A percentile compares a stretch with the other conserved stretches of the same genome.
phyloP scores from a whole-genome alignment of 805 yeast species.

The Cyberlindnera sargentensis region DNA sequence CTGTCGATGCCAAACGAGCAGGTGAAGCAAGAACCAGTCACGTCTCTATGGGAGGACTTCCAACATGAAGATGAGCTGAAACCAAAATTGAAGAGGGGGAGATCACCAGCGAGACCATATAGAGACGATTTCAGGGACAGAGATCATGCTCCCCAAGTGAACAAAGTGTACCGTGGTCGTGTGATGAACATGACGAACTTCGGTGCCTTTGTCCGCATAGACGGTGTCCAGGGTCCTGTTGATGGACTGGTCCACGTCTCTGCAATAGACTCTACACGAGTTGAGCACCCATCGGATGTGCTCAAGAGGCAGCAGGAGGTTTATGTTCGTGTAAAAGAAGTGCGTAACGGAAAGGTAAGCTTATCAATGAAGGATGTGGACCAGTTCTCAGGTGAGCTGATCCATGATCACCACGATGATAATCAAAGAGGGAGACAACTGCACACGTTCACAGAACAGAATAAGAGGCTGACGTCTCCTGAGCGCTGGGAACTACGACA shows the following conservation, averaged over 20 bases:
- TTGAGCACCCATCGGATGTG: conserved; percentile 53
- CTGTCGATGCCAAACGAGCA: conserved; percentile 17
- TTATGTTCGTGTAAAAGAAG: conserved; percentile 48
- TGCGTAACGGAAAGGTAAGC: conserved; percentile 44
- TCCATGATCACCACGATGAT: neutral
- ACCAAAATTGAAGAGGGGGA: conserved; percentile 1
- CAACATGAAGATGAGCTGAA: conserved; percentile 12
- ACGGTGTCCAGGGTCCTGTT: conserved; percentile 27
- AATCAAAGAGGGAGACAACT: conserved; percentile 13
- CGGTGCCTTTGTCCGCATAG: conserved; percentile 71
- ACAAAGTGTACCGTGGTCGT: conserved; percentile 50
- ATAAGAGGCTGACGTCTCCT: conserved; percentile 63
- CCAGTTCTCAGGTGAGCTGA: conserved; percentile 54
- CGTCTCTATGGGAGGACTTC: conserved; percentile 17
- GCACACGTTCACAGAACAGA: conserved; percentile 13
- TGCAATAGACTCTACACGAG: conserved; percentile 45
- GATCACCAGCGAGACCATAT: conserved; percentile 4
- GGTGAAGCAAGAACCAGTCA: conserved; percentile 12
- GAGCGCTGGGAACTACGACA: conserved; percentile 90
- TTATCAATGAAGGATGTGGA: conserved; percentile 67
- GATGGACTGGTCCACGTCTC: conserved; percentile 79
- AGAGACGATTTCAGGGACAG: conserved; percentile 14
- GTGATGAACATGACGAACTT: conserved; percentile 55
- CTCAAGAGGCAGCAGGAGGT: conserved; percentile 53
- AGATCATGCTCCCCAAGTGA: conserved; percentile 30